Evolutionary conservation across 2,329 filamentous ascomycete species (phyloP), one percentile per base, ranked within the genome.

Genomic region (Aspergillus alliaceus): DNA sequence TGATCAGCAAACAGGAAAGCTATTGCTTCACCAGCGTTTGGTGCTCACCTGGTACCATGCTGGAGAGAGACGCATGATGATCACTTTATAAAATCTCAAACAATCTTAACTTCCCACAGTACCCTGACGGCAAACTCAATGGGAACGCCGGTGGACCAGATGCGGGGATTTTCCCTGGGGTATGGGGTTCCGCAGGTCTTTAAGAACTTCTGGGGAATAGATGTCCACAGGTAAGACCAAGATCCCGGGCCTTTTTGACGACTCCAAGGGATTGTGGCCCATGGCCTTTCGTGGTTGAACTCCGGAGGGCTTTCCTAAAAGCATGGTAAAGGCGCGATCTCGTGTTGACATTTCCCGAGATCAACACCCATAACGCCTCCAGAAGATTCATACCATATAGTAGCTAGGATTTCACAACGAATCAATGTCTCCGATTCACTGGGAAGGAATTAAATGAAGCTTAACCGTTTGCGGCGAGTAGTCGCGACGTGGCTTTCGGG

Each of bases 41-140:
- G 18, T 15, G 49, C 72, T 51, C 73, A 79, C 78, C 75, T 84
- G 83, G 66, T 85, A 85, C 78, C 79, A 82, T 66, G 84, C 82
- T 25, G 83, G 83, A 61, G 82, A 79, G 53, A 85, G 70, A 68
- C 75, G 78, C 82, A 84, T 85, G 62, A 51, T 74, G 69, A 56
- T 39, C 51, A 48, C 35, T 44, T 29, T 42, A 31, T n/a, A 11
- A 15, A 51, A 24, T 31, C 24, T 37, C 39, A 48, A 35, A 37
- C 6, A 27, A 52, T 42, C 27, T n/a, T n/a, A 46, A 37, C 15
- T 29, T 6, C n/a, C 20, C 39, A 39, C 37, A 39, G n/a, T 27
- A 5, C 31, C 27, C 44, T 47, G 29, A 44, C 27, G 48, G 31
- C 34, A 29, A n/a, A 50, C 32, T 35, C 37, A 46, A 40, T 32